A percentile compares a stretch with the other conserved stretches of the same genome.
phyloP scores from a whole-genome alignment of 257 asterid species.

The Fraxinus americana region DNA sequence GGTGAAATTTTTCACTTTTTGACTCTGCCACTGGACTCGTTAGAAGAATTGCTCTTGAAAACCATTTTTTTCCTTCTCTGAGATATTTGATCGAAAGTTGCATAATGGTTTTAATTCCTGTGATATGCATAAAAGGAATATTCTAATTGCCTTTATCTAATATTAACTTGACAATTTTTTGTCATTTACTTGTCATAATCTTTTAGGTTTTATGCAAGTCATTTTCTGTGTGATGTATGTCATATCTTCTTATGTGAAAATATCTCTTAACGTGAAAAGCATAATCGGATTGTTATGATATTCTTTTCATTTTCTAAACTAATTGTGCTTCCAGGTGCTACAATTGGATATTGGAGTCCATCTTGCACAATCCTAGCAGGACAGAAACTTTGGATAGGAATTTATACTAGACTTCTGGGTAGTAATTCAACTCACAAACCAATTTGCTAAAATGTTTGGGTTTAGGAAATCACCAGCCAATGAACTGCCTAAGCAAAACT shows the following conservation, averaged over 20 bases:
- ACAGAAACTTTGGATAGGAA: neutral
- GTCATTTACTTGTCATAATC: no score
- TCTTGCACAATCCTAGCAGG: neutral
- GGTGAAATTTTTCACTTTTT: no score
- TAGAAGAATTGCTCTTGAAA: no score
- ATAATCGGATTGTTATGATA: no score
- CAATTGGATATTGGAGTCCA: neutral
- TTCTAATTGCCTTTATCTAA: no score
- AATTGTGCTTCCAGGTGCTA: neutral
- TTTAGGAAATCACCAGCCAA: constrained; percentile 31
- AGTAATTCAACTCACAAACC: neutral
- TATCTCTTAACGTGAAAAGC: neutral
- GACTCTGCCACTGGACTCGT: no score
- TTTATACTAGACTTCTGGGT: neutral
- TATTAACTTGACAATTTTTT: no score
- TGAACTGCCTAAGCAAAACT: neutral
- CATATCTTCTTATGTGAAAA: no score
- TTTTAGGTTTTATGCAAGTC: neutral
- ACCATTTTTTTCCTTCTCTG: no score
- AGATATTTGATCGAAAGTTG: no score
- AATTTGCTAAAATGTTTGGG: constrained; percentile 39
- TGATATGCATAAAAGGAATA: no score
- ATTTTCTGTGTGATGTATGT: neutral
- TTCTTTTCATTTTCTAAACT: neutral
- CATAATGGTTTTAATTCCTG: no score